Evolutionary conservation across 352 stramenopile species (phyloP), one percentile per base, ranked within the genome.

Genomic region (Halophytophthora batemanensis): DNA sequence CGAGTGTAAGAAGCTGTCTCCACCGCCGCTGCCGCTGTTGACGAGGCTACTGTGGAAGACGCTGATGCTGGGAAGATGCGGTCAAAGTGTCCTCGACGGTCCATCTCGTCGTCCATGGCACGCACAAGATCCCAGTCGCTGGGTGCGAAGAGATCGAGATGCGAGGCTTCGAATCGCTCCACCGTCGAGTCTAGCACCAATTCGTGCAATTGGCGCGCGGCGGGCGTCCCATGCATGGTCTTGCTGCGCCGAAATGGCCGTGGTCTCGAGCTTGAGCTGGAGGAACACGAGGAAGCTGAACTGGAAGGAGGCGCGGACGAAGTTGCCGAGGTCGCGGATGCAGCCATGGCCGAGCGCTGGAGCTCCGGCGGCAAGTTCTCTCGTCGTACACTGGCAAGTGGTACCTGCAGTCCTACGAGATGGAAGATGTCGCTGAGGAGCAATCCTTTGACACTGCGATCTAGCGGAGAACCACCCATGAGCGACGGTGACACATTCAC

Each of bases 351-450:
- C 37, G 33, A 40, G 56, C 43, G 25, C 37, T 37, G 25, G 19
- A 52, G 31, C 29, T 29, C 25, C 17, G 22, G 29, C 0, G 75
- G 75, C 6, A 82, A 53, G 1, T 25, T 45, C 0, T 56, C 61
- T 1, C 15, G 35, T 15, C 73, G 71, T 0, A 85, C 25, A 18
- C 33, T 68, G 7, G 59, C 33, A 1, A 78, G 22, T 0, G 71
- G 53, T 0, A 86, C 74, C 3, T 76, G 74, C 5, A 90, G 49
- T 8, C 83, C 83, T 2, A 93, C 79, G 17, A 93, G 64, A 41
- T 93, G 79, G 33, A 90, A 76, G n/a, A 82, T 86, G 43, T 93
- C 83, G 31, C 74, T 87, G 14, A 93, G 54, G 6, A 93, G 52
- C n/a, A 90, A 48, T 1, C 80, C 82, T 47, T 93, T 93, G 10